A percentile compares a stretch with the other conserved stretches of the same genome.
Conservation (phyloP, 2,329 filamentous ascomycete genomes). For the Aspergillus sp. region DNA sequence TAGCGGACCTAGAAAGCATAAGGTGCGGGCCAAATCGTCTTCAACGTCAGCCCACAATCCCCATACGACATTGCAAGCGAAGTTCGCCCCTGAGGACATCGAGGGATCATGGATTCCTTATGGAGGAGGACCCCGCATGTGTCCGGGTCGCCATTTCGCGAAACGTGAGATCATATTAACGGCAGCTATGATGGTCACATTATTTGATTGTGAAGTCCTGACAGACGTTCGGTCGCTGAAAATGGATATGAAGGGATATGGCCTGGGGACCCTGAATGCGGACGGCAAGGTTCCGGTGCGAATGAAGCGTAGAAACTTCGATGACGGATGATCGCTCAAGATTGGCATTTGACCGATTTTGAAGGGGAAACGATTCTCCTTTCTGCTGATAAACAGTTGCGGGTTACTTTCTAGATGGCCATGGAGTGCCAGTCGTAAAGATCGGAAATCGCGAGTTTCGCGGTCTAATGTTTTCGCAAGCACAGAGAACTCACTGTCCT, state of each 20-base stretch:
- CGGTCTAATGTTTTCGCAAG: too few relatives aligned
- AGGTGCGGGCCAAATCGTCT: background rate
- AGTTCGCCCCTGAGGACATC: conserved; percentile 26
- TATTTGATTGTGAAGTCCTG: background rate
- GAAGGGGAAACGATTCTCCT: too few relatives aligned
- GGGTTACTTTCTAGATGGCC: too few relatives aligned
- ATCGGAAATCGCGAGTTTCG: too few relatives aligned
- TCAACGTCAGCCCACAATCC: conserved; percentile 30
- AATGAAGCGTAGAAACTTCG: background rate
- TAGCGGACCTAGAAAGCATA: background rate
- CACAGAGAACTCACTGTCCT: too few relatives aligned
- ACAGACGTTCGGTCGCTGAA: background rate
- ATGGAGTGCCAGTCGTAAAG: too few relatives aligned
- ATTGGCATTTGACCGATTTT: too few relatives aligned
- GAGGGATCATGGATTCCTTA: conserved; percentile 31
- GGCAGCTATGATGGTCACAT: conserved; percentile 23
- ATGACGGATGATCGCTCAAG: too few relatives aligned
- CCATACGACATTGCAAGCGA: background rate
- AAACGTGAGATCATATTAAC: conserved; percentile 42
- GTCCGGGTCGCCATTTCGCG: conserved; percentile 42
- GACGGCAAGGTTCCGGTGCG: background rate
- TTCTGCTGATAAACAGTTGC: too few relatives aligned
- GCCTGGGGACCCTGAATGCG: background rate
- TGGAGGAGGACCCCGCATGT: conserved; percentile 38
- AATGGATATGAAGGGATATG: background rate